phyloP scores from a whole-genome alignment of 1,139 yeast species.

The Hansenula anomala region DNA sequence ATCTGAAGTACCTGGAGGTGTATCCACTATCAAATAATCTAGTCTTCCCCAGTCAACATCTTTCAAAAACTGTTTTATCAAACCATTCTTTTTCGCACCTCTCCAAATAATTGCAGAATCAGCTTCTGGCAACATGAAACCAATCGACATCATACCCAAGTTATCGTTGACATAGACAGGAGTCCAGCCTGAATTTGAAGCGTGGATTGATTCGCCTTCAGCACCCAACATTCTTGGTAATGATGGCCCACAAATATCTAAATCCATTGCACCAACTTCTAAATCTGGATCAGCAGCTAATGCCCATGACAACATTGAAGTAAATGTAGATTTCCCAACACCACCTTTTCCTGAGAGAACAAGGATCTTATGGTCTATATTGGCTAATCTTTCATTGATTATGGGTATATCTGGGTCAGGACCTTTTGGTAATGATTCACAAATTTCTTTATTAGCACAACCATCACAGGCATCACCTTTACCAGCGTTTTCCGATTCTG shows the following conservation, averaged over 20 bases:
- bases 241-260: constrained; percentile 97
- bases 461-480: constrained; percentile 91
- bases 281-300: constrained; percentile 81
- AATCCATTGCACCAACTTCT: constrained; percentile 95
- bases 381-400: constrained; percentile 63
- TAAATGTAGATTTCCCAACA: constrained; percentile 94
- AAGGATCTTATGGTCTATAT: constrained; percentile 75
- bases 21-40: constrained; percentile 87
- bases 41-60: constrained; percentile 96
- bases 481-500: constrained; percentile 92
- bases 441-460: constrained; percentile 89
- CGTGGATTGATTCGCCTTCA: constrained; percentile 79
- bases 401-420: constrained; percentile 91
- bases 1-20: constrained; percentile 98
- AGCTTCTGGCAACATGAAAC: constrained; percentile 89
- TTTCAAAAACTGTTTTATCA: constrained; percentile 88
- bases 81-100: constrained; percentile 89
- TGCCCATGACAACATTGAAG: constrained; percentile 95
- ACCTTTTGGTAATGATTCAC: constrained; percentile 86
- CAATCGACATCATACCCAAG: constrained; percentile 92
- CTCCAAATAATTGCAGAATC: constrained; percentile 97
- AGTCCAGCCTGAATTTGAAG: constrained; percentile 91
- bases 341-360: constrained; percentile 97
- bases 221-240: constrained; percentile 94
- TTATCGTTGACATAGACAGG: constrained; percentile 96